These are phyloP conservation scores for Fusarium liriodendri DNA, from an alignment of 2,329 filamentous ascomycete species.

Conservation along the genomic window DNA sequence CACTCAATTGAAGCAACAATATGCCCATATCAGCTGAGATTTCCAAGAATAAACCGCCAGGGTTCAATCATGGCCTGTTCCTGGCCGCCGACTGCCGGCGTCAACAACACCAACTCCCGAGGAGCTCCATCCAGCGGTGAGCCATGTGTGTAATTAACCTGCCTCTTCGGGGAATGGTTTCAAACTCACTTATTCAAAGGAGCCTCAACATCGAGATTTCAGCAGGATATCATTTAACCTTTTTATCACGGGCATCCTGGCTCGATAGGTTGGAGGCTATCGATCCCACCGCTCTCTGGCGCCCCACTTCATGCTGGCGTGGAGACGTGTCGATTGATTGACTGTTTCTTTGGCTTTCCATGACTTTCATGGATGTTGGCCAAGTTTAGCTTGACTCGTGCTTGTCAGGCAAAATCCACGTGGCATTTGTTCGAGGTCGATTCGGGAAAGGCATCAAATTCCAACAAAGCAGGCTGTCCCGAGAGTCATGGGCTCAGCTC, in stretches of 20 bases:
- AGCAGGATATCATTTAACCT: not conserved
- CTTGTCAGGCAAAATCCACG: conserved; percentile 9
- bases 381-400: not conserved
- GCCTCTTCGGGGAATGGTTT: not conserved
- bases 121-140: conserved; percentile 4
- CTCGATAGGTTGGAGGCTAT: not conserved
- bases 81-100: conserved; percentile 4
- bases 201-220: not conserved
- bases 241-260: conserved; percentile 1
- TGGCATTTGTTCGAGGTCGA: not conserved
- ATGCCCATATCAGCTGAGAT: not conserved
- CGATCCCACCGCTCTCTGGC: not conserved
- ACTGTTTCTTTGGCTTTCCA: conserved; percentile 4
- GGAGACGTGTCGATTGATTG: not conserved
- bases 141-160: not conserved
- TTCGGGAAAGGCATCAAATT: not conserved
- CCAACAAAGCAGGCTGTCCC: not conserved
- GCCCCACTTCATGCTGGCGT: not conserved
- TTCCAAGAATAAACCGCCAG: not conserved
- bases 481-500: not conserved
- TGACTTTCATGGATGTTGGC: conserved; percentile 3
- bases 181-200: not conserved
- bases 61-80: conserved; percentile 8
- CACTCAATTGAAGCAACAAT: not conserved
- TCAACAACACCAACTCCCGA: conserved; percentile 2